These are phyloP conservation scores for Pleurotus tuoliensis DNA, from an alignment of 768 basidiomycete genomes.

Conservation along the genomic window DNA sequence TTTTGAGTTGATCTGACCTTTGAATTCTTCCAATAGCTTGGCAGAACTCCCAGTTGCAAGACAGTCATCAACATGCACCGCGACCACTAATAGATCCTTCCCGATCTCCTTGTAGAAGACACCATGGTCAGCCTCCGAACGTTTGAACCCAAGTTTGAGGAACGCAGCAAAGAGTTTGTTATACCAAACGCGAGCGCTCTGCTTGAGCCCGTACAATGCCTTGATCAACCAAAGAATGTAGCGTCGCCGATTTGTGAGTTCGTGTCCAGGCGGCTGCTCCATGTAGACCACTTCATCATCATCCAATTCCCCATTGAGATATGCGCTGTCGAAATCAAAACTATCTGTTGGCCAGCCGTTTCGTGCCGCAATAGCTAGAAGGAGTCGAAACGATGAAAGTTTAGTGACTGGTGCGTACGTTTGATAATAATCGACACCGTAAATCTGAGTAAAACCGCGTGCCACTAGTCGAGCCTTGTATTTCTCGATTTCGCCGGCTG, in stretches of 20 bases:
- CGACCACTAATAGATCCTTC: conserved; percentile 15
- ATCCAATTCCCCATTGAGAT: neutral
- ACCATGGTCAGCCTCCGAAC: conserved; percentile 21
- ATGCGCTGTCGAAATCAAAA: conserved; percentile 6
- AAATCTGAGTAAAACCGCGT: conserved; percentile 3
- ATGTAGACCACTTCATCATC: neutral
- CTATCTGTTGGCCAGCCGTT: neutral
- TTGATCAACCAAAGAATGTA: neutral
- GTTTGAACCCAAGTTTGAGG: neutral
- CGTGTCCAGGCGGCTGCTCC: conserved; percentile 12
- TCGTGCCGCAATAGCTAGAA: conserved; percentile 4
- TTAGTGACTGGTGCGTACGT: conserved; percentile 4
- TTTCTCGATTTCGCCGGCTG: conserved; percentile 1
- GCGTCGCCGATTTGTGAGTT: too few relatives aligned
- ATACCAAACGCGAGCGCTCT: conserved; percentile 4
- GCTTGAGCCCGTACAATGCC: conserved; percentile 5
- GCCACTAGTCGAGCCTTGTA: conserved; percentile 8
- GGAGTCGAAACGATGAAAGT: neutral
- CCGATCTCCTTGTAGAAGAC: conserved; percentile 18
- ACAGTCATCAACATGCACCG: conserved; percentile 23
- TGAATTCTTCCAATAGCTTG: conserved; percentile 12
- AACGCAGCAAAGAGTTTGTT: neutral
- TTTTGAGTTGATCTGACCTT: conserved; percentile 13
- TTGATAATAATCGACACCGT: conserved; percentile 5
- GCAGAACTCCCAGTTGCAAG: conserved; percentile 13